Base-by-base conservation (phyloP, 371 early-diverging fungal genomes). In the Mortierella sp. region DNA sequence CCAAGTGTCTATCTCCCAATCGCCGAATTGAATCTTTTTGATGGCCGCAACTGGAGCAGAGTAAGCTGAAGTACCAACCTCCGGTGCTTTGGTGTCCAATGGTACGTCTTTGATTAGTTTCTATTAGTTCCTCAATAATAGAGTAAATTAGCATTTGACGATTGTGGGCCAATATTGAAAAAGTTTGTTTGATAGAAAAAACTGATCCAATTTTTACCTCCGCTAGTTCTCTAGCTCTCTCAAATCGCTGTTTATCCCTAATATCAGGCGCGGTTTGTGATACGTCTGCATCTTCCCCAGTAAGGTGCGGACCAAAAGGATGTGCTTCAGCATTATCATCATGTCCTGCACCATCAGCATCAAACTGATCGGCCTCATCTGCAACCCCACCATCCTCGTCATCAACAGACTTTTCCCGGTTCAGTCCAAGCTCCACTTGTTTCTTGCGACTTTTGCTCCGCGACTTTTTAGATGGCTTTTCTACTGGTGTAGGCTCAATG, bases 1-100 rank as follows among this genome's bases (percentile, higher is more conserved):
- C 99, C 99, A 99, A 1, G 96, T 93, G 75, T 98, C 93, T 39
- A 99, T 93, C 62, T 91, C 78, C 85, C 91, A 95, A 39, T 89
- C 84, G 5, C 99, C 97, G 63, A 99, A 89, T 14, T 84, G 87
- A 57, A 99, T 93, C 62, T 89, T 87, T 59, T 93, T 87, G 58
- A 98, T 81, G 4, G 83, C 69, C 12, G 77, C 76, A 20, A 94
- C 72, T 70, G 88, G 72, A 77, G 85, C 49, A 3, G 68, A 83
- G 47, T 40, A 43, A 30, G 51, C 55, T 40, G 74, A 64, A 20
- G 67, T 35, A 35, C 55, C 51, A 45, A 66, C 22, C 3, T 64
- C 73, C 32, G 72, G 62, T 37, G 72, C 8, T 9, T 51, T 55
- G 35, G 11, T 62, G 22, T 62, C 40, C 11, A 37, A 0, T 22